Evolutionary conservation across 805 yeast species (phyloP), one percentile per base, ranked within the genome.

Genomic region (Sporopachydermia quercuum): DNA sequence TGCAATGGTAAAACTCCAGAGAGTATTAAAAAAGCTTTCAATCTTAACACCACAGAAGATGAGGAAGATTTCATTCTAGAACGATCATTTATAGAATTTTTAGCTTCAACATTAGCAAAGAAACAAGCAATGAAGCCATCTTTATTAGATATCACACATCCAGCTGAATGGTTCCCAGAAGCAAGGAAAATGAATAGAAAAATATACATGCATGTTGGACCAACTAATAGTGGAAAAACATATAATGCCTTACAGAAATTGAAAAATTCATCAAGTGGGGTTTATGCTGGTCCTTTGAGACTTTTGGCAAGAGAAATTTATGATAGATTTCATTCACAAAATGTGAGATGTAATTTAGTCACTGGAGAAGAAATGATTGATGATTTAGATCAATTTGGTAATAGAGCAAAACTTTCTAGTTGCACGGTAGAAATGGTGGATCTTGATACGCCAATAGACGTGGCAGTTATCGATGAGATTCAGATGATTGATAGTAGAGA

Each of bases 221-320:
- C 99, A 1, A 91, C 99, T 0, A 91, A 91, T 55, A 78, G 91
- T 47, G 99, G 99, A 8, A 91, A 91, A 52, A 91, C 97, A 0
- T 82, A 83, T 53, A 70, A 72, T 37, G 94, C 97, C 0, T 60
- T 91, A 37, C 66, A 79, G 49, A 67, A 74, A 41, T 64, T 91
- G 38, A 76, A 76, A 48, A 50, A 57, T 15, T 75, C 85, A 13
- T 65, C 74, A 19, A 68, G 76, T 15, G 98, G 98, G 0, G 82
- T 80, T 47, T 91, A 78, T 58, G 97, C 97, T 0, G 97, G 97
- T 1, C 99, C 99, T 0, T 61, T 91, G 37, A 66, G 99, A 44
- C 64, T 91, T 41, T 63, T 91, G 39, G 98, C 97, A 0, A 65
- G 96, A 44, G 99, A 91, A 54, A 76, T 91, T 3, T 87, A 77